Percentiles rank a stretch among this genome's conserved stretches.
Conservation (phyloP, 2,329 filamentous ascomycete genomes). For the Massarina eburnea region DNA sequence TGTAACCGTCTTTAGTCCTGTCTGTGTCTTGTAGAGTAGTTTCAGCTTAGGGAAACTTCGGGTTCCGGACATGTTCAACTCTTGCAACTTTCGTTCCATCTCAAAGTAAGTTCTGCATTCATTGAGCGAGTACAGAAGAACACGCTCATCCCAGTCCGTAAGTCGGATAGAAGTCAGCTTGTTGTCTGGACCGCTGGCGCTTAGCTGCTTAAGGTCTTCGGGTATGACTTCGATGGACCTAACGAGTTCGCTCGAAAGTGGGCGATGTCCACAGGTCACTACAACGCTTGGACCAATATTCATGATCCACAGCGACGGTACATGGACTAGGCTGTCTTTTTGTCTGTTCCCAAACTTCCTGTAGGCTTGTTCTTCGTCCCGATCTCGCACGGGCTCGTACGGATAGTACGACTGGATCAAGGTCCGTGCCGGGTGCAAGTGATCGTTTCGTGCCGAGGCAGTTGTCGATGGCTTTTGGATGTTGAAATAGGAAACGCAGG, state of each 20-base stretch:
- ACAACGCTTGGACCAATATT: constrained; percentile 28
- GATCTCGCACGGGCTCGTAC: constrained; percentile 30
- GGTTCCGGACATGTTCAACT: constrained; percentile 12
- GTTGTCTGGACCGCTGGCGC: constrained; percentile 3
- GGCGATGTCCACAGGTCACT: constrained; percentile 30
- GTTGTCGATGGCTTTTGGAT: not conserved
- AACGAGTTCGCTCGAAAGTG: constrained; percentile 23
- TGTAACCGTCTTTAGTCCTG: constrained; percentile 9
- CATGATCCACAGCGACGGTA: constrained; percentile 35
- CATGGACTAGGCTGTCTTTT: constrained; percentile 23
- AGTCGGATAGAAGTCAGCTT: constrained; percentile 20
- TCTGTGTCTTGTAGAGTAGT: constrained; percentile 8
- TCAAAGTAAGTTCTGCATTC: constrained; percentile 35
- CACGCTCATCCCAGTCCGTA: constrained; percentile 21
- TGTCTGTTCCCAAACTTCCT: constrained; percentile 21
- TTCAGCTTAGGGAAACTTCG: not conserved
- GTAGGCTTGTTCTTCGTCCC: constrained; percentile 35
- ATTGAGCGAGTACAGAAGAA: constrained; percentile 20
- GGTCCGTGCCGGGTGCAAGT: constrained; percentile 22
- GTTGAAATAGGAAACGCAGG: constrained; percentile 27
- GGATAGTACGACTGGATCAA: constrained; percentile 38
- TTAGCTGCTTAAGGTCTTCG: constrained; percentile 20
- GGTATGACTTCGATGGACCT: constrained; percentile 27
- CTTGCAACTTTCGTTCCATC: constrained; percentile 28
- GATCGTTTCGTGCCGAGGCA: constrained; percentile 5